phyloP scores from a whole-genome alignment of 148 eudicot genomes.

The Camellia japonica region DNA sequence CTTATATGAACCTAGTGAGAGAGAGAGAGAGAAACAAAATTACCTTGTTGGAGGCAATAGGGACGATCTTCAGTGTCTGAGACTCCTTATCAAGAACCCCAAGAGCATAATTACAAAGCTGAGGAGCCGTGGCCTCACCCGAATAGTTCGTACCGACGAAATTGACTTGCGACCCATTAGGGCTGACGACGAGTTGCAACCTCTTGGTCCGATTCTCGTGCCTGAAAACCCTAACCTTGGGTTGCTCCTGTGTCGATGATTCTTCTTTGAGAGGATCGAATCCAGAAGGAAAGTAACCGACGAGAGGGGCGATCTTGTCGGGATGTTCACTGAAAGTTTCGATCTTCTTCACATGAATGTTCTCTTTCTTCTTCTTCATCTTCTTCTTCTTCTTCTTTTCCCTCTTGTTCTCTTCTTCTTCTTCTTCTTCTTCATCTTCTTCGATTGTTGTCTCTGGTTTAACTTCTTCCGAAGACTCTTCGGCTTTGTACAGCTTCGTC shows the following conservation, averaged over 20 bases:
- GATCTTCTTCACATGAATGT: slow-evolving; percentile 24
- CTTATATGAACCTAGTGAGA: neutral
- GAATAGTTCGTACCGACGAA: slow-evolving; percentile 53
- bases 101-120: slow-evolving; percentile 56
- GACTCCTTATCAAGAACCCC: slow-evolving; percentile 60
- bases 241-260: neutral
- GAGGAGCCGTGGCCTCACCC: slow-evolving; percentile 65
- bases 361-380: neutral
- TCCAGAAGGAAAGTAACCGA: slow-evolving; percentile 66
- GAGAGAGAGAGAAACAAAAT: neutral
- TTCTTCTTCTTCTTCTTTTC: slow-evolving; percentile 12
- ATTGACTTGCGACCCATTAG: slow-evolving; percentile 37
- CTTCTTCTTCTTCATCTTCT: neutral
- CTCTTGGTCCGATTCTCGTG: slow-evolving; percentile 33
- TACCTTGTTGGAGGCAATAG: slow-evolving; percentile 71
- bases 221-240: slow-evolving; percentile 31
- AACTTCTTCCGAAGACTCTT: slow-evolving; percentile 8
- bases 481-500: neutral
- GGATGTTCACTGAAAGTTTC: slow-evolving; percentile 26
- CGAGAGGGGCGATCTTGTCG: slow-evolving; percentile 38
- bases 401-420: neutral
- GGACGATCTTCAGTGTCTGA: slow-evolving; percentile 53
- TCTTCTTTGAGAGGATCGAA: slow-evolving; percentile 30
- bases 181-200: slow-evolving; percentile 52
- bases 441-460: slow-evolving; percentile 21